phyloP scores from a whole-genome alignment of 192 early-diverging fungal species.

The Gigaspora rosea region DNA sequence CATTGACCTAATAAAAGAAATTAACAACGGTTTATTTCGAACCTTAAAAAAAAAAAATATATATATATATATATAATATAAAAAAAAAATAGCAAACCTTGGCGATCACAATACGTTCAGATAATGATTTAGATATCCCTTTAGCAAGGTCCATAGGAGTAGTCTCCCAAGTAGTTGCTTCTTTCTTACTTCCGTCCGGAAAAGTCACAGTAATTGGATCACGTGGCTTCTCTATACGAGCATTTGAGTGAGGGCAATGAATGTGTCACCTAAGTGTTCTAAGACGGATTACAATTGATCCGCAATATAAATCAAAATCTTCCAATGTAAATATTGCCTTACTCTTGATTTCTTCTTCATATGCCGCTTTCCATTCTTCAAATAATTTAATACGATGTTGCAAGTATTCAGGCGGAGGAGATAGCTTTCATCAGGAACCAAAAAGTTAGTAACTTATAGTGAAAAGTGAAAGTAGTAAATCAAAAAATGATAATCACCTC shows the following conservation, averaged over 20 bases:
- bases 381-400: constrained; percentile 62
- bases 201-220: constrained; percentile 82
- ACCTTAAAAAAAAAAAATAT: background rate
- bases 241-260: background rate
- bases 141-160: constrained; percentile 91
- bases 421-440: constrained; percentile 39
- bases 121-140: constrained; percentile 84
- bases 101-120: constrained; percentile 89
- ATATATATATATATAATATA: background rate
- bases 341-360: constrained; percentile 33
- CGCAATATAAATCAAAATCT: too few relatives aligned
- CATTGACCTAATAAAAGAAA: constrained; percentile 58
- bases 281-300: background rate
- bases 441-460: background rate
- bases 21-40: background rate
- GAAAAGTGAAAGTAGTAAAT: background rate
- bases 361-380: constrained; percentile 21
- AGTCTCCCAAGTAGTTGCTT: constrained; percentile 92
- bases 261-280: background rate
- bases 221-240: constrained; percentile 65
- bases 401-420: constrained; percentile 76
- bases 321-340: background rate
- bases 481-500: constrained; percentile 3
- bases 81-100: constrained; percentile 59
- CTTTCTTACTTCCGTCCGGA: constrained; percentile 79